Evolutionary conservation across 2,329 filamentous ascomycete genomes (phyloP).

Genomic region (Cladophialophora psammophila): DNA sequence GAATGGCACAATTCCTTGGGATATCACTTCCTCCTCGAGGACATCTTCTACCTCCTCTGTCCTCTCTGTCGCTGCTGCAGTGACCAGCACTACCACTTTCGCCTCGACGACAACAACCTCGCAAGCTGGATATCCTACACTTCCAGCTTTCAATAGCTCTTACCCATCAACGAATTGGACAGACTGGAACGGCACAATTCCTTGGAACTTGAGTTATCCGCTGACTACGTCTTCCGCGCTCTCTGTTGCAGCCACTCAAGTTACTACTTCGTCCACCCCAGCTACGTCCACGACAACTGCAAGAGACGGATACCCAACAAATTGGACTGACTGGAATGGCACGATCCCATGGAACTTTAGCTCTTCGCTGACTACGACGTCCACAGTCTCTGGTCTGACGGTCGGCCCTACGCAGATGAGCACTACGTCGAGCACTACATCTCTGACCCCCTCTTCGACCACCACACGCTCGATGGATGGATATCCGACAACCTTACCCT

Average conservation of each 20-base stretch:
- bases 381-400: neutral
- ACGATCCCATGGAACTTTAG: conserved; percentile 1
- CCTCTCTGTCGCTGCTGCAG: conserved; percentile 10
- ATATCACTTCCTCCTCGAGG: conserved; percentile 3
- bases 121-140: neutral
- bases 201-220: neutral
- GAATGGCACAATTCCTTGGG: conserved; percentile 8
- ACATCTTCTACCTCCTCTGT: neutral
- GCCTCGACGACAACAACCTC: conserved; percentile 6
- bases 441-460: no score
- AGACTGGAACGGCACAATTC: conserved; percentile 3
- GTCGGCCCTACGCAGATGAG: no score
- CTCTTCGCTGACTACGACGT: neutral
- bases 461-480: no score
- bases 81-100: conserved; percentile 13
- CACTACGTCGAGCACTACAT: no score
- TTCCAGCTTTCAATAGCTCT: conserved; percentile 1
- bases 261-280: no score
- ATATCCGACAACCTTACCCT: neutral
- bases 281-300: neutral
- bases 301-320: neutral
- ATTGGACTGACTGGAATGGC: conserved; percentile 12
- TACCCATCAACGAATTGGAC: conserved; percentile 11
- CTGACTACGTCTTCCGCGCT: neutral
- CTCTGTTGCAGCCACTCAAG: no score